Base-by-base conservation (phyloP, 768 basidiomycete species). In the Boletus reticuloceps region DNA sequence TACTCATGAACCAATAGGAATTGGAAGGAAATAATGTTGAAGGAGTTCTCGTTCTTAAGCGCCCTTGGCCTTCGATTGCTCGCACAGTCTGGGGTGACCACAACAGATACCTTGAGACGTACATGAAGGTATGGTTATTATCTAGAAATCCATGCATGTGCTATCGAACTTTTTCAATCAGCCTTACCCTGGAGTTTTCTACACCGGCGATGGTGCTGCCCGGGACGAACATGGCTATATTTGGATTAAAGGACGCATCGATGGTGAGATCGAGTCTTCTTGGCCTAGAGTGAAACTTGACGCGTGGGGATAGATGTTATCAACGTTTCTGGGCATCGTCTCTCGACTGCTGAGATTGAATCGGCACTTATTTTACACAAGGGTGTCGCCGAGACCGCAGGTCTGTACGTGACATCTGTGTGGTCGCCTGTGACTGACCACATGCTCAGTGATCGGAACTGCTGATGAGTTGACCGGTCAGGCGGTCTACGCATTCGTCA, bases 291-390 rank as follows among this genome's bases (percentile, higher is more conserved):
- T 53, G 17, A 25, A 47, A 42, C n/a, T 32, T 52, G 16, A 58
- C 25, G 25, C 8, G 22, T 27, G 32, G 12, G 39, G 54, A 13
- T 63, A 91, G 90, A 96, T 75, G 94, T 97, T 55, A 97, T 97
- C 82, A 98, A 98, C 73, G 95, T 98, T 32, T 95, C 96, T 40
- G 96, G 96, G 2, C 96, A 99, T 72, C 88, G 96, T 64, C 77
- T 99, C 51, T 95, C 93, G 41, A 99, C 96, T 5, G 96, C 96
- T 51, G 96, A 98, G 75, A 97, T 99, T 56, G 96, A 99, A 76
- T 94, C 91, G 4, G 95, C 96, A 8, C 80, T 99, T 43, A 97
- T 99, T 72, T 74, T 91, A 66, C 95, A 98, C 79, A 83, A 84
- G 64, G 96, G 96, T 53, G 94, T 98, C 31, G 94, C 96, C 7